phyloP scores from a whole-genome alignment of 1,139 yeast genomes.

The Taphrina communis region DNA sequence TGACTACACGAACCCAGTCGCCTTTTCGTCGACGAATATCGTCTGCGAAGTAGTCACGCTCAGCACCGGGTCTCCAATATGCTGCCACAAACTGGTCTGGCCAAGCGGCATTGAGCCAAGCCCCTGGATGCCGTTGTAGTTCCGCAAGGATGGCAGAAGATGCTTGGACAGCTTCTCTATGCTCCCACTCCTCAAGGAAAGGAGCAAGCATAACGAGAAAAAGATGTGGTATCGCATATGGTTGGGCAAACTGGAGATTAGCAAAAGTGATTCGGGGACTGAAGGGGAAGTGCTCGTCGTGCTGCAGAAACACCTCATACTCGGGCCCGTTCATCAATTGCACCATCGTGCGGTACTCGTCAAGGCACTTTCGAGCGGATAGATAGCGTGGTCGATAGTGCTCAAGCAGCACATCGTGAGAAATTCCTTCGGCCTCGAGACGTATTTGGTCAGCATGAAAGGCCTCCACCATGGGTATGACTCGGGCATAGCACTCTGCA shows the following conservation, averaged over 20 bases:
- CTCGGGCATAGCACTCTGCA: conserved; percentile 24
- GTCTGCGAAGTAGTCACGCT: conserved; percentile 13
- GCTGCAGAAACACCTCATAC: not conserved
- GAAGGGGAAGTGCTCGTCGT: conserved; percentile 3
- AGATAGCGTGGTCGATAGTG: not conserved
- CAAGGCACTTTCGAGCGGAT: conserved; percentile 1
- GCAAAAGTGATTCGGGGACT: conserved; percentile 20
- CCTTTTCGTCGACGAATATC: conserved; percentile 13
- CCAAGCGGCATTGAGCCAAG: conserved; percentile 10
- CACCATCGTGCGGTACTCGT: conserved; percentile 3
- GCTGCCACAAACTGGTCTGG: conserved; percentile 25
- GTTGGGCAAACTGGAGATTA: conserved; percentile 11
- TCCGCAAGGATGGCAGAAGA: not conserved
- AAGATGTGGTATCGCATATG: conserved; percentile 16
- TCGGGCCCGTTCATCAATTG: not conserved
- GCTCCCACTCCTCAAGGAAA: conserved; percentile 3
- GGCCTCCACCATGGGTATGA: conserved; percentile 8
- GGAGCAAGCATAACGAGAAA: conserved; percentile 23
- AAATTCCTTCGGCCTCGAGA: not conserved
- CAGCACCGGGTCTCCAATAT: conserved; percentile 24
- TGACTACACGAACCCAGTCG: not conserved
- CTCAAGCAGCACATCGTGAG: not conserved
- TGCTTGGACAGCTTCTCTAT: not conserved
- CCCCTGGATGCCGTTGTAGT: not conserved
- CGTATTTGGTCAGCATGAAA: conserved; percentile 5